Conservation (phyloP, 768 basidiomycete species). For the Gyrodon lividus region DNA sequence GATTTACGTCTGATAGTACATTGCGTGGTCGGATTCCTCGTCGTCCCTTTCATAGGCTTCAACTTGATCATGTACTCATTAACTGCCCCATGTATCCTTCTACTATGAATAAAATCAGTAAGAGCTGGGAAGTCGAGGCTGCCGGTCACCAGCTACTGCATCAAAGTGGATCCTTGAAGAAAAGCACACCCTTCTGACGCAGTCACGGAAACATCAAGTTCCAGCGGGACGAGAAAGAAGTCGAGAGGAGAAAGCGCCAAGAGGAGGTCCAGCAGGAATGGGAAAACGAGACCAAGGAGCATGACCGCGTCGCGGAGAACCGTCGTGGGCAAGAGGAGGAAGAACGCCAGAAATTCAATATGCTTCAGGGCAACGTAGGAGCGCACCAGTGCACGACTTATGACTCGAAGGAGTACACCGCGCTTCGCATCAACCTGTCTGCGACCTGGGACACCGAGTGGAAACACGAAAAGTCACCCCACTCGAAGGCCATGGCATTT, state of each 20-base stretch:
- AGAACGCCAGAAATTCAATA: conserved; percentile 17
- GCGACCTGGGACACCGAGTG: conserved; percentile 15
- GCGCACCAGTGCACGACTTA: conserved; percentile 27
- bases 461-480: conserved; percentile 24
- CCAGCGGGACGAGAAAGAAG: conserved; percentile 10
- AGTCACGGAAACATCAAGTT: conserved; percentile 9
- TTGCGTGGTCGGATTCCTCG: not conserved
- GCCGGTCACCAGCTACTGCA: not conserved
- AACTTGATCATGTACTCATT: not conserved
- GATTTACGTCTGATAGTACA: not conserved
- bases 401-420: conserved; percentile 30
- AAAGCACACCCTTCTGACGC: not conserved
- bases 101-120: conserved; percentile 9
- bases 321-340: conserved; percentile 10
- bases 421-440: conserved; percentile 29
- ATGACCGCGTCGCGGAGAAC: conserved; percentile 10
- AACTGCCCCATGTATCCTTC: conserved; percentile 13
- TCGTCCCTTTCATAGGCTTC: not conserved
- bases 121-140: conserved; percentile 7
- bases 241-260: not conserved
- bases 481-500: conserved; percentile 26
- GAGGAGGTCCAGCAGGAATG: conserved; percentile 10
- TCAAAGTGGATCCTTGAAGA: conserved; percentile 12
- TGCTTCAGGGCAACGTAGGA: conserved; percentile 22
- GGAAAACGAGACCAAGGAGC: not conserved